A percentile compares a stretch with the other conserved stretches of the same genome.
Conservation (phyloP, 768 basidiomycete species). For the Candolleomyces efflorescens region DNA sequence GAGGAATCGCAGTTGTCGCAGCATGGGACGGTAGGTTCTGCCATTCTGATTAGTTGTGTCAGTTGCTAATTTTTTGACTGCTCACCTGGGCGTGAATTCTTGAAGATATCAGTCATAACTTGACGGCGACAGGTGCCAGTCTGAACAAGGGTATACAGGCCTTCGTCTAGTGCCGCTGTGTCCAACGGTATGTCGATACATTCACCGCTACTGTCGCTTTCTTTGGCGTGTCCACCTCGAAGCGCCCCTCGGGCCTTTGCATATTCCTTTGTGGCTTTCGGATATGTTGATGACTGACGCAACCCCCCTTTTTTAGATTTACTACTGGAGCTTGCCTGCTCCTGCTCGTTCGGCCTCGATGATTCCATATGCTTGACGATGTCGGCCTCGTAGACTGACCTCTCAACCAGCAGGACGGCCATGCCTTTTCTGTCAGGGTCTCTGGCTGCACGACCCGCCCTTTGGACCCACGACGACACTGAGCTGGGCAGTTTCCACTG, state of each 20-base stretch:
- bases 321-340: background rate
- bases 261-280: conserved; percentile 12
- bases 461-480: conserved; percentile 25
- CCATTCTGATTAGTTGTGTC: too few species aligned
- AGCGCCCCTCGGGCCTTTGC: conserved; percentile 8
- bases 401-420: conserved; percentile 18
- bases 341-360: background rate
- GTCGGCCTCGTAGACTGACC: conserved; percentile 17
- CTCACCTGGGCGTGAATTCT: conserved; percentile 13
- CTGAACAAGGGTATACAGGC: conserved; percentile 24
- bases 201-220: conserved; percentile 3
- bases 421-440: conserved; percentile 11
- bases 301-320: conserved; percentile 1
- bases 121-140: conserved; percentile 20
- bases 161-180: conserved; percentile 19
- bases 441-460: conserved; percentile 25
- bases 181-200: conserved; percentile 10
- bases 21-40: background rate
- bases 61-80: background rate
- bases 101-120: conserved; percentile 16
- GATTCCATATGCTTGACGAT: conserved; percentile 1
- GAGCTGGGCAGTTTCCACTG: conserved; percentile 26
- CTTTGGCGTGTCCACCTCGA: conserved; percentile 11
- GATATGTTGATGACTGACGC: conserved; percentile 8
- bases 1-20: background rate